Evolutionary conservation across 768 basidiomycete species (phyloP), one percentile per base, ranked within the genome.

Genomic region (Melanogaster broomeanus): DNA sequence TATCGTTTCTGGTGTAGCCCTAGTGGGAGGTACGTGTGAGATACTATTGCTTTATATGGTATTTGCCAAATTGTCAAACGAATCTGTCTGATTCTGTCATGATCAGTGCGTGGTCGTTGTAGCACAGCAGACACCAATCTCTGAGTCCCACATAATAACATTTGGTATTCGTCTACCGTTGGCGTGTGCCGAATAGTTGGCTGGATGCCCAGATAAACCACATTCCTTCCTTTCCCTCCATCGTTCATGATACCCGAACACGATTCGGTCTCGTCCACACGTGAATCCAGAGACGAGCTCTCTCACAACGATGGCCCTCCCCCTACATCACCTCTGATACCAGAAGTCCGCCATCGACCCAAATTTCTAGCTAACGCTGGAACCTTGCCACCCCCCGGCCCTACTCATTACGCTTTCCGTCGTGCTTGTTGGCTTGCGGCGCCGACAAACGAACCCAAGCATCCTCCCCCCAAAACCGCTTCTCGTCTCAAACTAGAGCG

Each of bases 391-490:
- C 74, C 77, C 40, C 82, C 85, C 6, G 89, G 89, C 0, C 84
- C 83, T 18, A 78, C 73, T 4, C 73, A 82, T 60, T 92, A 86
- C 66, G 69, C 70, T 16, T 85, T 81, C 0, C 80, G 89, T 34
- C 76, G 87, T 43, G 72, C 74, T 6, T 70, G 84, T 28, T 92
- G 89, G 89, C 72, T 84, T 19, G 70, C 64, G 2, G 52, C 66
- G 56, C 34, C 43, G 33, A 39, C 49, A 45, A 50, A 59, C 18
- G 59, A 62, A 28, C 56, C 53, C 15, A 54, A 52, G 9, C 47
- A 60, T 4, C 47, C 67, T 0, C 56, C 64, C 16, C 19, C 40
- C 9, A 43, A 45, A 16, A 76, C 74, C 21, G 45, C 64, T 2
- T 74, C 77, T 19, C 76, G 68, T 37, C 78, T 15, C 76, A 75